Evolutionary conservation across 2,329 filamentous ascomycete species (phyloP).

Genomic region (Curvularia hawaiiensis): DNA sequence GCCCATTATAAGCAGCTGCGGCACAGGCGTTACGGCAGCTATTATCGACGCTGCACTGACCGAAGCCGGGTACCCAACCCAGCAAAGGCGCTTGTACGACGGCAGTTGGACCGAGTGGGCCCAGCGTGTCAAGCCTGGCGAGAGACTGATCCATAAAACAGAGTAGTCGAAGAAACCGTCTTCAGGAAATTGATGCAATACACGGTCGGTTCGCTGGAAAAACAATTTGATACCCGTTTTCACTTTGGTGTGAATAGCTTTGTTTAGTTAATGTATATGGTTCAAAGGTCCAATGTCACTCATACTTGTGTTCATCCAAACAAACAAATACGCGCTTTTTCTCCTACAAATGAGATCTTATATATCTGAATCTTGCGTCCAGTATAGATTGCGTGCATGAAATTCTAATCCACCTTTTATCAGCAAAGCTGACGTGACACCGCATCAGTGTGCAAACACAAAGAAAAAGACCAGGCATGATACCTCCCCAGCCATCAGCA

Average conservation of each 20-base stretch:
- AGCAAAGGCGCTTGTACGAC: slow-evolving; percentile 81
- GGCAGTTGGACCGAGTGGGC: slow-evolving; percentile 96
- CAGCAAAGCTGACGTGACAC: neutral
- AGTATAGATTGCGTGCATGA: neutral
- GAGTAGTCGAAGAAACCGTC: slow-evolving; percentile 4
- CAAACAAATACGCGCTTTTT: neutral
- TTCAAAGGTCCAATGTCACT: neutral
- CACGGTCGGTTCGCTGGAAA: neutral
- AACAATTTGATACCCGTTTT: slow-evolving; percentile 17
- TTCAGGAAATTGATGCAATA: neutral
- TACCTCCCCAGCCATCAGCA: neutral
- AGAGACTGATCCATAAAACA: slow-evolving; percentile 66
- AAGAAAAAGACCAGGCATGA: neutral
- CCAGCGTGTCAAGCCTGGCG: slow-evolving; percentile 65
- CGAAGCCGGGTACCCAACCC: slow-evolving; percentile 74
- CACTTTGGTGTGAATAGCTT: neutral
- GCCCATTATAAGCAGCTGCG: slow-evolving; percentile 86
- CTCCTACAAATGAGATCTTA: neutral
- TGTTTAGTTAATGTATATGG: neutral
- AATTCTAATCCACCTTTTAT: neutral
- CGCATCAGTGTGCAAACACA: neutral
- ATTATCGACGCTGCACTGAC: slow-evolving; percentile 86
- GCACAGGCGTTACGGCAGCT: slow-evolving; percentile 91
- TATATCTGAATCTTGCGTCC: neutral
- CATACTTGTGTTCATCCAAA: neutral